Base-by-base conservation (phyloP, 1,284 basidiomycete genomes). In the Chiua sp. region DNA sequence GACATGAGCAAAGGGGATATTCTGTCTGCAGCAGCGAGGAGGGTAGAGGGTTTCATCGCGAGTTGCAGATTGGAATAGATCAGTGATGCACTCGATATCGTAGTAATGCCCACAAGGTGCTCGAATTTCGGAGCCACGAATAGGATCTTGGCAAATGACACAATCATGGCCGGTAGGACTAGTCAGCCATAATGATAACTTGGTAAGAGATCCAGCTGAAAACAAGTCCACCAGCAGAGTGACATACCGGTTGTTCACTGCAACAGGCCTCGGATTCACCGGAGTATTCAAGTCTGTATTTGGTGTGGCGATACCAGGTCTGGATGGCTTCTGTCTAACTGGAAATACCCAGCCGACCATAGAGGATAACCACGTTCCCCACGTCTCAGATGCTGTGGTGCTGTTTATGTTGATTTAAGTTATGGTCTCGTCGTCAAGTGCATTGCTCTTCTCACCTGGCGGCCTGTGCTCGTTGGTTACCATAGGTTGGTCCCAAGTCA, bases 11-110 rank as follows among this genome's bases (percentile, higher is more conserved):
- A 77, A 53, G 6, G 76, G 68, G 7, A 83, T 77, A 4, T 55
- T 62, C 16, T 69, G 64, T 32, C 72, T 66, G 63, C 81, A 82
- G 66, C 81, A 83, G 18, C 78, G 74, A 48, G 80, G 79, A 12
- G 81, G 82, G 62, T 74, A 80, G 23, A 82, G 71, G 1, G 75
- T 65, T 58, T 82, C 79, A 56, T 81, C 80, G 16, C 68, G 69
- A 2, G 74, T 76, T 0, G 79, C 72, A 5, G 72, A 65, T 46
- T 75, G 63, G 61, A 80, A 77, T 37, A 82, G 75, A 22, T 74
- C 66, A 2, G 74, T 68, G 16, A 80, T 52, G 60, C 81, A 83
- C 2, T 39, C 63, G 16, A 65, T 65, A 58, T 78, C 77, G 61
- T 81, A 82, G 56, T 72, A 67, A 59, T 82, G 75, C n/a, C 75